Conservation (phyloP, 2,329 filamentous ascomycete species). For the Aspergillus sp. region DNA sequence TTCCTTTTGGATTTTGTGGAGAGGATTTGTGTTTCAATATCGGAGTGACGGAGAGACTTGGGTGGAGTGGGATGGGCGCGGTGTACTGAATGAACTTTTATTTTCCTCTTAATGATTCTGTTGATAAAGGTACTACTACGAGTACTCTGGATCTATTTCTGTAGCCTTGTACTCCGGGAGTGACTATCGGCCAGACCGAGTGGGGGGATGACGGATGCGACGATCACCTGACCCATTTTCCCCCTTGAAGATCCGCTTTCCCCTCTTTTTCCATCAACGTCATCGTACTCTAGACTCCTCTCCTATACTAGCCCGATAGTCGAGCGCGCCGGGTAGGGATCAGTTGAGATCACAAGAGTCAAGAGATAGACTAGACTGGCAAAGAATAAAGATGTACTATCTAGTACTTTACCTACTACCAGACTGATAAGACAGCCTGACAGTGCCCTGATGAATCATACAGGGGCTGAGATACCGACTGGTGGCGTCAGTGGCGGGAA, state of each 20-base stretch:
- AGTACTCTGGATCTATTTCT: too few species aligned
- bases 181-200: not conserved
- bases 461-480: conserved; percentile 8
- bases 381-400: not conserved
- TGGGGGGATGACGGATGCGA: conserved; percentile 14
- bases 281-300: conserved; percentile 8
- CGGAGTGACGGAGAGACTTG: conserved; percentile 6
- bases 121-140: too few species aligned
- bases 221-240: conserved; percentile 21
- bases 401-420: not conserved
- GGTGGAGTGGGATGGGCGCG: not conserved
- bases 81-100: too few species aligned
- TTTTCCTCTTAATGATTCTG: too few species aligned
- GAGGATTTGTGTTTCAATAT: conserved; percentile 3
- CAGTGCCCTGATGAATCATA: not conserved
- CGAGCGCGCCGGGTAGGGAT: too few species aligned
- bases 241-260: conserved; percentile 1
- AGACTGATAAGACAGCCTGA: not conserved
- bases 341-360: not conserved
- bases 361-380: not conserved
- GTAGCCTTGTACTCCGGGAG: too few species aligned
- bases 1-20: not conserved
- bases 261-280: conserved; percentile 6
- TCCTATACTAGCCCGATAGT: too few species aligned
- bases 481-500: conserved; percentile 27